Percentiles rank a stretch among this genome's conserved stretches.
Conservation (phyloP, 257 asterid species). For the Pogostemon cablin region DNA sequence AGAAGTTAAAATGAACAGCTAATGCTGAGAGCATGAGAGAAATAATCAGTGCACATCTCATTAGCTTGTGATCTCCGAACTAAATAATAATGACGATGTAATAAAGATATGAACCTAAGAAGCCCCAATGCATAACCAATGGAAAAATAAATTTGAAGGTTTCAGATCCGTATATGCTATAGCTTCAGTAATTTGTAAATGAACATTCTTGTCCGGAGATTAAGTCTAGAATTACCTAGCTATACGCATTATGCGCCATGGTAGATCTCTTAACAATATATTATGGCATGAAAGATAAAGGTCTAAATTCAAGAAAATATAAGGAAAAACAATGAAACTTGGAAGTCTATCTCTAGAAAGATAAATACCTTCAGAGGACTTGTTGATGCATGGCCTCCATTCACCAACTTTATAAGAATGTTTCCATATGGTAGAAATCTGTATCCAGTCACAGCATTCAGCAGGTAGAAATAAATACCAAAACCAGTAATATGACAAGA, state of each 20-base stretch:
- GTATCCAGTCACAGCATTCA: slow-evolving; percentile 36
- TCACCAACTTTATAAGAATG: slow-evolving; percentile 84
- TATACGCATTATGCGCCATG: neutral
- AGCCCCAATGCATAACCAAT: neutral
- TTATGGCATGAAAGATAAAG: slow-evolving; percentile 22
- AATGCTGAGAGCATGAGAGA: slow-evolving; percentile 7
- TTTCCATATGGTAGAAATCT: slow-evolving; percentile 95
- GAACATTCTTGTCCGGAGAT: neutral
- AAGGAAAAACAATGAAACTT: neutral
- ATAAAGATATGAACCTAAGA: neutral
- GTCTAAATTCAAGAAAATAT: slow-evolving; percentile 6
- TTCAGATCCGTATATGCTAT: slow-evolving; percentile 7
- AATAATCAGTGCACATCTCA: neutral
- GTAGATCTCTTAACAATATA: slow-evolving; percentile 18
- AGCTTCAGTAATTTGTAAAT: slow-evolving; percentile 22
- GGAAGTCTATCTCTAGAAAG: slow-evolving; percentile 26
- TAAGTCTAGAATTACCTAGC: slow-evolving; percentile 16
- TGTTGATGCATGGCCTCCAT: slow-evolving; percentile 90
- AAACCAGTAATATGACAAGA: slow-evolving; percentile 15
- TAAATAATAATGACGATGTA: neutral
- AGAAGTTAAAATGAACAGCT: slow-evolving; percentile 10
- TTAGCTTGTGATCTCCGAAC: neutral
- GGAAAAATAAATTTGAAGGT: neutral
- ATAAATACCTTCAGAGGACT: slow-evolving; percentile 66
- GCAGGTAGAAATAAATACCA: slow-evolving; percentile 25